phyloP scores from a whole-genome alignment of 345 rosid genomes.

The Camelina neglecta region DNA sequence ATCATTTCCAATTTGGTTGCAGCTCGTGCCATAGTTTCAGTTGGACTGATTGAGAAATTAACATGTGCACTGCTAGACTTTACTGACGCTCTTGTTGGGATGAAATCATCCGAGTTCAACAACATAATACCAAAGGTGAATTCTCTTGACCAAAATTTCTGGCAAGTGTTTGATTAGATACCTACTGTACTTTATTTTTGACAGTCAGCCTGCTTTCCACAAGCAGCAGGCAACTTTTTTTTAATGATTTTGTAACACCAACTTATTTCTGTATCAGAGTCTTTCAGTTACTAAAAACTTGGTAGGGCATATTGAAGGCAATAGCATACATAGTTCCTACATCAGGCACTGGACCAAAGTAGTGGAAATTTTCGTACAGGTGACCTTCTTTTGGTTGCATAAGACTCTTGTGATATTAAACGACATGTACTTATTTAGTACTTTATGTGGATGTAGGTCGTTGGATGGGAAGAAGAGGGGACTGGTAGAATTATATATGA shows the following conservation, averaged over 20 bases:
- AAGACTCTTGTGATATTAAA: conserved; percentile 28
- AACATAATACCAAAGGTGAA: conserved; percentile 80
- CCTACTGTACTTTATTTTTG: not conserved
- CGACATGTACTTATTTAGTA: conserved; percentile 21
- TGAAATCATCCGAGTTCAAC: conserved; percentile 62
- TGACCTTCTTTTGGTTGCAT: conserved; percentile 37
- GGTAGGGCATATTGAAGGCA: conserved; percentile 59
- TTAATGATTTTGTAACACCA: conserved; percentile 25
- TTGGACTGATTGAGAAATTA: conserved; percentile 64
- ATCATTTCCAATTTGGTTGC: conserved; percentile 85
- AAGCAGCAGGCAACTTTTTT: not conserved
- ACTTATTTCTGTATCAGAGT: conserved; percentile 59
- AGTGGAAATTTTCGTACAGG: conserved; percentile 85
- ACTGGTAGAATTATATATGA: conserved; percentile 74
- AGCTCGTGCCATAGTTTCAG: conserved; percentile 66
- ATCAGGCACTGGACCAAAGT: conserved; percentile 90
- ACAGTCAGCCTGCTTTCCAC: not conserved
- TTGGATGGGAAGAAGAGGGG: conserved; percentile 63
- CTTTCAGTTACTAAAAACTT: conserved; percentile 62
- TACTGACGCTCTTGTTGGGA: conserved; percentile 53
- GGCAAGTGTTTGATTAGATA: conserved; percentile 18
- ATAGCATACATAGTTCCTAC: conserved; percentile 53
- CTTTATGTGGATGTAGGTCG: conserved; percentile 56
- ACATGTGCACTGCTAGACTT: conserved; percentile 74
- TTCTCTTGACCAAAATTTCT: conserved; percentile 24